Conservation (phyloP, 768 basidiomycete genomes). For the Suillus tomentosus region DNA sequence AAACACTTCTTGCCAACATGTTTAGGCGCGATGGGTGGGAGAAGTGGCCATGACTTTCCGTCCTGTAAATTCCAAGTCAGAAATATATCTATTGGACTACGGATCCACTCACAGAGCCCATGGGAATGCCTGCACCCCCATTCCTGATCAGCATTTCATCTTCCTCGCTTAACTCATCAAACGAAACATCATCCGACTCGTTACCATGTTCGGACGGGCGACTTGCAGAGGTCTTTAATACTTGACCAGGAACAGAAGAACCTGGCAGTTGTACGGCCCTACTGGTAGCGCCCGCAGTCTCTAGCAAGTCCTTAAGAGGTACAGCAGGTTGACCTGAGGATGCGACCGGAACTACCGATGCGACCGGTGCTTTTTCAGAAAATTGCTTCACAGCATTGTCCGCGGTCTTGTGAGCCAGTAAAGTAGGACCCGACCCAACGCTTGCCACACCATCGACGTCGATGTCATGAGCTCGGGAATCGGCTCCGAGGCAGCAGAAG, state of each 20-base stretch:
- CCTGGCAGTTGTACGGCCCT: constrained; percentile 86
- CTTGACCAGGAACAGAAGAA: constrained; percentile 41
- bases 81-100: not conserved
- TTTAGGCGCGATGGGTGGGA: constrained; percentile 72
- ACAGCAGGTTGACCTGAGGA: constrained; percentile 40
- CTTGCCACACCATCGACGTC: constrained; percentile 32
- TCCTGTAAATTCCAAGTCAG: constrained; percentile 49
- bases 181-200: constrained; percentile 38
- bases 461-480: constrained; percentile 40
- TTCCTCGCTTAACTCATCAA: constrained; percentile 43
- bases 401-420: constrained; percentile 17
- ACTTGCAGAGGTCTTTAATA: not conserved
- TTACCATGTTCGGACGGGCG: constrained; percentile 42
- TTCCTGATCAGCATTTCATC: constrained; percentile 80
- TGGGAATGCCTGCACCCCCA: constrained; percentile 88
- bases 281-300: constrained; percentile 81
- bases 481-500: constrained; percentile 55
- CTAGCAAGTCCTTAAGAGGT: constrained; percentile 45
- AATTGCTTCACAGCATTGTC: not conserved
- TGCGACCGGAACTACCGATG: constrained; percentile 16
- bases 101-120: constrained; percentile 67
- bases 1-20: constrained; percentile 86
- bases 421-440: constrained; percentile 13
- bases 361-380: constrained; percentile 19
- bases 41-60: constrained; percentile 74